A percentile compares a stretch with the other conserved stretches of the same genome.
Evolutionary conservation across 1,139 yeast species (phyloP).

Genomic region (Pichia sp.): DNA sequence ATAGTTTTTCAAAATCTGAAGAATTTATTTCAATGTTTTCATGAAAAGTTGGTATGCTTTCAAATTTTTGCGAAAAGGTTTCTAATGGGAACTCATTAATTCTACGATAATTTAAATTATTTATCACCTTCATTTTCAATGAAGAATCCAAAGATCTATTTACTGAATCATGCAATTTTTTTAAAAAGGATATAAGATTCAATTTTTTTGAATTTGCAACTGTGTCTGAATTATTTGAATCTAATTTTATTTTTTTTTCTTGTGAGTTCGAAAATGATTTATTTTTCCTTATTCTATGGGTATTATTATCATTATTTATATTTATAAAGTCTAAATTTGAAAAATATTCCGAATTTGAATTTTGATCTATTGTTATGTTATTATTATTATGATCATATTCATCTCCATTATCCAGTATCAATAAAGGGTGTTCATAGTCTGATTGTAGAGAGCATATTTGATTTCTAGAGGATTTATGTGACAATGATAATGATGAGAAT

Average conservation of each 20-base stretch:
- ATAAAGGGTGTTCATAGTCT: slow-evolving; percentile 4
- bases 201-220: too few relatives aligned
- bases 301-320: too few relatives aligned
- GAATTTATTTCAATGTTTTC: slow-evolving; percentile 5
- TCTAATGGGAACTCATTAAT: slow-evolving; percentile 13
- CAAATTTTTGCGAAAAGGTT: slow-evolving; percentile 12
- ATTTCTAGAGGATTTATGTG: neutral
- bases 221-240: too few relatives aligned
- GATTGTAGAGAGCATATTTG: slow-evolving; percentile 1
- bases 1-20: slow-evolving; percentile 1
- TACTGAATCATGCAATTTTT: slow-evolving; percentile 1
- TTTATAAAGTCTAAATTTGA: too few relatives aligned
- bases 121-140: neutral
- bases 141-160: neutral
- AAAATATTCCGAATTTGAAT: too few relatives aligned
- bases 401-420: neutral
- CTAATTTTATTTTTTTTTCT: too few relatives aligned
- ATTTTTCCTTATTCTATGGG: too few relatives aligned
- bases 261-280: too few relatives aligned
- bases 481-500: neutral
- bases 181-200: slow-evolving; percentile 1
- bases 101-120: neutral
- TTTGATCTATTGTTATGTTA: too few relatives aligned
- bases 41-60: slow-evolving; percentile 3
- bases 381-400: too few relatives aligned